Evolutionary conservation across 1,139 yeast species (phyloP), one percentile per base, ranked within the genome.

Genomic region (Yarrowia galli): DNA sequence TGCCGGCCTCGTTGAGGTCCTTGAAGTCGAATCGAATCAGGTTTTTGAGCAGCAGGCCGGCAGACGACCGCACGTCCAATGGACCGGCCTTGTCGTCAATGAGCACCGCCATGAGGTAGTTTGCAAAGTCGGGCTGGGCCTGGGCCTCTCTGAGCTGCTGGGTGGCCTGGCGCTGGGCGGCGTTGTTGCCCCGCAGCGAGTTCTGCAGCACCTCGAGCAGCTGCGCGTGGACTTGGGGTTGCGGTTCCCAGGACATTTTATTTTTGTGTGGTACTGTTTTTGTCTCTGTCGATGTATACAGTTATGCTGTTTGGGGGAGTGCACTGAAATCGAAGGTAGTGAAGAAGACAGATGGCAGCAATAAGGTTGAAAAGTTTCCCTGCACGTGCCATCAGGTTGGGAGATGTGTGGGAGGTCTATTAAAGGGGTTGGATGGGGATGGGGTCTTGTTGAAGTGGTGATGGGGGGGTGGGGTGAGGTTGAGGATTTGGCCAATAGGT

Each of bases 31-130:
- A 71, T 63, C 87, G 75, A 49, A 91, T 81, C 70, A 86, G 84
- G 77, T 93, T 93, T 77, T 95, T 95, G 75, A 95, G 83, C 74
- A 88, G 83, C 70, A 93, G 80, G 16, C 98, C 99, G 0, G 98
- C 95, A 0, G 97, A 89, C 0, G 97, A 97, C 68, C 98, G 83
- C 36, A 89, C 84, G 9, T 76, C 72, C 8, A 77, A 79, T 61
- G 89, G 89, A 9, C 66, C 66, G 13, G 66, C 45, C 56, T 46
- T 48, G 35, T 46, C 56, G 69, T 83, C 80, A 48, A 91, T 85
- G 63, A 95, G 81, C 65, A 93, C 83, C 73, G 85, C 86, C 51
- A 91, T 83, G 51, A 95, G 81, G 77, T 93, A 95, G 77, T 90
- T 91, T 73, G 89, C 89, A 72, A 91, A 84, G 75, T 91, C 96